These are phyloP conservation scores for Triangularia setosa DNA, from an alignment of 2,329 filamentous ascomycete species.

Conservation along the genomic window DNA sequence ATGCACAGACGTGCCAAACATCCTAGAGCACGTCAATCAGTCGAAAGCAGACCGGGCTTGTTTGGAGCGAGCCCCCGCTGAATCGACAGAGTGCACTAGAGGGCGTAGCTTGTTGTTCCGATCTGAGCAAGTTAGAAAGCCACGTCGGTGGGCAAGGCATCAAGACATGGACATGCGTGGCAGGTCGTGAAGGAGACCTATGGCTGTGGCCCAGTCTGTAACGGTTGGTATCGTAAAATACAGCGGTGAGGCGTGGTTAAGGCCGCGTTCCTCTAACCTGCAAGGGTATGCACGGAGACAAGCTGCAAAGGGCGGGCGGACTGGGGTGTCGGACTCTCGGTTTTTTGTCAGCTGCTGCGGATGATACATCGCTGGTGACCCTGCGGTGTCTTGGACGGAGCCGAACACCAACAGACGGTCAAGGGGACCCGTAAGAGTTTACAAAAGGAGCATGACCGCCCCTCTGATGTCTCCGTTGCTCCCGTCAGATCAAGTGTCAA, in stretches of 20 bases:
- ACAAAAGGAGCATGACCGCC: conserved; percentile 24
- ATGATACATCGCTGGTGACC: conserved; percentile 28
- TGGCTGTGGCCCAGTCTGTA: background rate
- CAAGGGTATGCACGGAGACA: conserved; percentile 16
- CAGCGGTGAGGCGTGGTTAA: conserved; percentile 36
- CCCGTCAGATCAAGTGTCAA: conserved; percentile 5
- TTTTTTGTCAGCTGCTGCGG: conserved; percentile 29
- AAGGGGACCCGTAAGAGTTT: too few relatives aligned
- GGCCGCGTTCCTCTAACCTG: conserved; percentile 17
- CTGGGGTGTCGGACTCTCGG: conserved; percentile 23
- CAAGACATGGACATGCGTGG: background rate
- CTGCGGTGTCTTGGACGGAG: conserved; percentile 23
- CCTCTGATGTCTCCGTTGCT: conserved; percentile 9
- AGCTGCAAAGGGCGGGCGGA: background rate
- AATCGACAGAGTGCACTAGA: too few relatives aligned
- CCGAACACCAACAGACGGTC: conserved; percentile 25
- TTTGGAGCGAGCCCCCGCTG: too few relatives aligned
- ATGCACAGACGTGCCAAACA: background rate
- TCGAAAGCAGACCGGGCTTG: too few relatives aligned
- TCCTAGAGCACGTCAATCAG: background rate
- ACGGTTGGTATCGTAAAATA: conserved; percentile 32
- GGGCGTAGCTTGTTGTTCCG: too few relatives aligned
- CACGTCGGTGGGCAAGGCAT: background rate
- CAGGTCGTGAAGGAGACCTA: background rate
- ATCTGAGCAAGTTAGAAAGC: background rate